A percentile compares a stretch with the other conserved stretches of the same genome.
Evolutionary conservation across 129 eudicot species (phyloP).

Genomic region (Artemisia argyi): DNA sequence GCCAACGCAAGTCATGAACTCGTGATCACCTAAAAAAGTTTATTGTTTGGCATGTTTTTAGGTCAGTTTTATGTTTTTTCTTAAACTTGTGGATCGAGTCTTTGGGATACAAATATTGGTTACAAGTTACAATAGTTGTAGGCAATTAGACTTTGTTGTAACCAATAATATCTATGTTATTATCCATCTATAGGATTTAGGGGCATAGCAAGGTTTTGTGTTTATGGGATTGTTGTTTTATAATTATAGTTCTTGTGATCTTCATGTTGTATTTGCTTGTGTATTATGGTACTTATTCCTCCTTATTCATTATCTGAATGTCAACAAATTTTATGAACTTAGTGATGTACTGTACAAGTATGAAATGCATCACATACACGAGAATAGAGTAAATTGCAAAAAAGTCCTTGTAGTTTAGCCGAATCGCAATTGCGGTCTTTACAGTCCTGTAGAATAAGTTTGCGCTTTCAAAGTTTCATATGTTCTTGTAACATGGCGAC

Average conservation of each 20-base stretch:
- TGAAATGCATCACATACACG: background rate
- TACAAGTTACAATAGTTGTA: background rate
- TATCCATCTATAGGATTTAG: background rate
- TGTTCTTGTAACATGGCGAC: too few relatives aligned
- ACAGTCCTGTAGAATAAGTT: too few relatives aligned
- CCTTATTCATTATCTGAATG: background rate
- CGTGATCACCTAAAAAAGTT: background rate
- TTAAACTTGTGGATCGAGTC: background rate
- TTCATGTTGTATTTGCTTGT: too few relatives aligned
- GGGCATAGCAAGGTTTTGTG: background rate
- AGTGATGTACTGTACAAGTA: background rate
- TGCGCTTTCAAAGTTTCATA: too few relatives aligned
- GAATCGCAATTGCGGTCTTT: too few relatives aligned
- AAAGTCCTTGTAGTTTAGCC: too few relatives aligned
- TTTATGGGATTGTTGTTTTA: background rate
- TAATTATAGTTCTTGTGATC: background rate
- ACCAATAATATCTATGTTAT: background rate
- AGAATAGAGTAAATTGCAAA: too few relatives aligned
- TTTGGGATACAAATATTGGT: background rate
- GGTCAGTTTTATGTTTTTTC: background rate
- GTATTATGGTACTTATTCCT: background rate
- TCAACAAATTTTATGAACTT: background rate
- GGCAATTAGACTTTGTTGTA: background rate
- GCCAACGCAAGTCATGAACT: slow-evolving; percentile 13
- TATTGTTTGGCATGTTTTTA: background rate